Evolutionary conservation across 192 early-diverging fungal species (phyloP).

Genomic region (Phycomyces blakesleeanus): DNA sequence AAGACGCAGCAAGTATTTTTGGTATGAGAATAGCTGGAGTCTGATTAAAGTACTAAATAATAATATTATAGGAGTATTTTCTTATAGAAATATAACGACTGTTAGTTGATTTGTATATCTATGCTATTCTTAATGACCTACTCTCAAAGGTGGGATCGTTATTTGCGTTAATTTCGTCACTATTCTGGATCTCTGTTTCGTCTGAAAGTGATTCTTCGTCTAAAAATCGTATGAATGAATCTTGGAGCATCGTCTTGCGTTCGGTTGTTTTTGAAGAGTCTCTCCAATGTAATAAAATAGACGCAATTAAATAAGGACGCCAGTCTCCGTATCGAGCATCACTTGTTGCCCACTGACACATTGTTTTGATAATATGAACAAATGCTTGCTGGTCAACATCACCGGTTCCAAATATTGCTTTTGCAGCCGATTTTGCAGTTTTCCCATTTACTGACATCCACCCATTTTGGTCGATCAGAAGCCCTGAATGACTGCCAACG

Average conservation of each 20-base stretch:
- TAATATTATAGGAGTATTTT: conserved; percentile 24
- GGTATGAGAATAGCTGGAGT: conserved; percentile 54
- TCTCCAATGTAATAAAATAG: conserved; percentile 41
- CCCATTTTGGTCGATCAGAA: conserved; percentile 16
- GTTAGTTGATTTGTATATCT: background rate
- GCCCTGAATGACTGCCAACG: conserved; percentile 14
- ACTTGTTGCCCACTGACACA: conserved; percentile 54
- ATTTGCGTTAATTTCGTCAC: background rate
- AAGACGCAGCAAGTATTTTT: conserved; percentile 50
- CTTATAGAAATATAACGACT: background rate
- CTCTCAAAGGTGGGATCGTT: background rate
- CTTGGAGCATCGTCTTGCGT: conserved; percentile 35
- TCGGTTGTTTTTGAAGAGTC: conserved; percentile 18
- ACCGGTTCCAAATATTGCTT: conserved; percentile 11
- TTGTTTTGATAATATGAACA: conserved; percentile 28
- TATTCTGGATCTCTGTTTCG: conserved; percentile 5
- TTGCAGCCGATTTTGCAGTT: conserved; percentile 25
- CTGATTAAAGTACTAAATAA: conserved; percentile 54
- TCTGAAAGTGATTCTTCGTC: conserved; percentile 15
- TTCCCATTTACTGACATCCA: conserved; percentile 27
- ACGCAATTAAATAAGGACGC: conserved; percentile 42
- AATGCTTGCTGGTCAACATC: conserved; percentile 1
- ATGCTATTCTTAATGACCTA: background rate
- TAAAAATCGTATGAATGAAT: conserved; percentile 47
- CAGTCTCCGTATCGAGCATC: conserved; percentile 43